phyloP scores from a whole-genome alignment of 495 filamentous ascomycete genomes.

The Penicillium silybi region DNA sequence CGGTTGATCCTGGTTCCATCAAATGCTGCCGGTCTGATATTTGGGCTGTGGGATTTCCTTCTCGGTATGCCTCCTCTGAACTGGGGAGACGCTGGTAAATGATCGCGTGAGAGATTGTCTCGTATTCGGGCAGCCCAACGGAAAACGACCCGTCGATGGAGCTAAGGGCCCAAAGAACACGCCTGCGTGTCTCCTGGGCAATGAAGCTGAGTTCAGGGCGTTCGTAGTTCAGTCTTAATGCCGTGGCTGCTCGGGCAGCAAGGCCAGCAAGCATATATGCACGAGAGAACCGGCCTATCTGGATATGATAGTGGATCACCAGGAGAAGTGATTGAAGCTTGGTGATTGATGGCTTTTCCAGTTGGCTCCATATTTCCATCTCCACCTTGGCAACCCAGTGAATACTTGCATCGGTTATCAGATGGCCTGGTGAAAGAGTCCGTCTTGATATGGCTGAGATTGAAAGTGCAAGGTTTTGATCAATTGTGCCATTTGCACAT shows the following conservation, averaged over 20 bases:
- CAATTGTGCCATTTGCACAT: neutral
- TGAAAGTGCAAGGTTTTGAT: slow-evolving; percentile 5
- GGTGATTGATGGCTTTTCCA: slow-evolving; percentile 11
- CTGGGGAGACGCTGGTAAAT: slow-evolving; percentile 19
- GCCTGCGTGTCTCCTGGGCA: slow-evolving; percentile 18
- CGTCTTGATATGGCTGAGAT: slow-evolving; percentile 1
- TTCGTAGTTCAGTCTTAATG: slow-evolving; percentile 18
- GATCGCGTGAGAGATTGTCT: slow-evolving; percentile 11
- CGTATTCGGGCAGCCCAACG: slow-evolving; percentile 19
- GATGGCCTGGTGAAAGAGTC: neutral
- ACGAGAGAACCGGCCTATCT: slow-evolving; percentile 5
- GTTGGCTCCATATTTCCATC: slow-evolving; percentile 5
- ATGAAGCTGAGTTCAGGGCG: slow-evolving; percentile 14
- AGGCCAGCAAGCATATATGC: slow-evolving; percentile 19
- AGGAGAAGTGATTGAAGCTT: slow-evolving; percentile 14
- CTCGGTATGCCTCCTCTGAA: slow-evolving; percentile 12
- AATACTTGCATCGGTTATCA: neutral
- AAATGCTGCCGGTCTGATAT: neutral
- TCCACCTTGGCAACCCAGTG: slow-evolving; percentile 2
- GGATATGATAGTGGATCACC: slow-evolving; percentile 14
- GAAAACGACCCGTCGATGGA: slow-evolving; percentile 14
- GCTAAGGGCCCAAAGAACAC: slow-evolving; percentile 17
- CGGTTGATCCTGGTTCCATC: neutral
- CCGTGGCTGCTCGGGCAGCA: slow-evolving; percentile 11
- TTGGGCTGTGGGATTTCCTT: neutral